Conservation (phyloP, 1,284 basidiomycete genomes). For the Meripilus lineatus region DNA sequence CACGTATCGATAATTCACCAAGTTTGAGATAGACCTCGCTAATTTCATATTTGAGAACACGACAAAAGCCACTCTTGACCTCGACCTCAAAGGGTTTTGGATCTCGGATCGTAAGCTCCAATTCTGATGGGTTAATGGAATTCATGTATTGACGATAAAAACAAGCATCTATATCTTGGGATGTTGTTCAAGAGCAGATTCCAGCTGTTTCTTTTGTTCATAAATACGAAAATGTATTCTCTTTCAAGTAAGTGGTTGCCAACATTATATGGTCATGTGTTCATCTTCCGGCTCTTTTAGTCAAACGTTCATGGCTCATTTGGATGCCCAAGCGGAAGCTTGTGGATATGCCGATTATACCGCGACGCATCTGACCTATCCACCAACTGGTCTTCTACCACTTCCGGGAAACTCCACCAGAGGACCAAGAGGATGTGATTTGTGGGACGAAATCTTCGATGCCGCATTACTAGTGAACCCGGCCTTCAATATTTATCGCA, state of each 20-base stretch:
- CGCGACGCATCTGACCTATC: slow-evolving; percentile 59
- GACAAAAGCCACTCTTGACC: slow-evolving; percentile 35
- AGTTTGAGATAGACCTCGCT: slow-evolving; percentile 42
- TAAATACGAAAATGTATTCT: slow-evolving; percentile 64
- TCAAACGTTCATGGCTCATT: slow-evolving; percentile 53
- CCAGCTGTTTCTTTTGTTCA: slow-evolving; percentile 64
- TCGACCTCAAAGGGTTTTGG: slow-evolving; percentile 67
- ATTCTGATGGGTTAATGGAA: no score
- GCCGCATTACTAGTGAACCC: slow-evolving; percentile 61
- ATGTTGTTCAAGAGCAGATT: slow-evolving; percentile 51
- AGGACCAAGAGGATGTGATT: slow-evolving; percentile 49
- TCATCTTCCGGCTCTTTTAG: no score
- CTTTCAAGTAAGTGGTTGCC: slow-evolving; percentile 70
- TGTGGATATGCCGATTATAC: slow-evolving; percentile 67
- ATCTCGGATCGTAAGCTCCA: slow-evolving; percentile 61
- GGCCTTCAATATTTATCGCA: slow-evolving; percentile 72
- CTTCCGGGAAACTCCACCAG: slow-evolving; percentile 42
- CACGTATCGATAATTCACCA: no score
- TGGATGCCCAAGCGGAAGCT: slow-evolving; percentile 44
- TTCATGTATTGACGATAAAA: no score
- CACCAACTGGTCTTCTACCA: slow-evolving; percentile 57
- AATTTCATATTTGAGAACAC: slow-evolving; percentile 66
- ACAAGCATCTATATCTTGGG: no score
- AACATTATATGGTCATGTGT: no score
- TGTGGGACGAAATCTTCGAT: slow-evolving; percentile 61